Evolutionary conservation across 2,329 filamentous ascomycete species (phyloP).

Genomic region (Sclerotinia trifoliorum): DNA sequence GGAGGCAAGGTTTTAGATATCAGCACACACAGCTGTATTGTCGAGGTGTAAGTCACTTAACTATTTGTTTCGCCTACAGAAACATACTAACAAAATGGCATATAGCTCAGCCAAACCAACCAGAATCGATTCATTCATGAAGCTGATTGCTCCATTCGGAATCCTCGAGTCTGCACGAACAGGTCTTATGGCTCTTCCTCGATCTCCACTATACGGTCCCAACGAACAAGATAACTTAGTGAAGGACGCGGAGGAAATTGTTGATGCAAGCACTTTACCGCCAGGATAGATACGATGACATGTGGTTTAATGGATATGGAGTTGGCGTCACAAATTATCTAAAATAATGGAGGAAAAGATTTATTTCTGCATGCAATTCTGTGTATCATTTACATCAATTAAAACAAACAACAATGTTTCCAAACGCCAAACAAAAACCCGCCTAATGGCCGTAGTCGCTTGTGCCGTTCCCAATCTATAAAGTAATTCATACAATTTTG

Average conservation of each 20-base stretch:
- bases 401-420: neutral
- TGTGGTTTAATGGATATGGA: constrained; percentile 29
- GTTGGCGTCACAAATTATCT: constrained; percentile 28
- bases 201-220: constrained; percentile 78
- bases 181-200: constrained; percentile 93
- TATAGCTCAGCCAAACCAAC: constrained; percentile 76
- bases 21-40: constrained; percentile 97
- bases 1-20: constrained; percentile 97
- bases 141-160: constrained; percentile 89
- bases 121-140: constrained; percentile 96
- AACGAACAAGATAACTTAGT: constrained; percentile 61
- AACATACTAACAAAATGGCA: constrained; percentile 25
- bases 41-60: constrained; percentile 73
- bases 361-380: constrained; percentile 23
- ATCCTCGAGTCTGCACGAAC: constrained; percentile 95
- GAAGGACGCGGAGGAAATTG: constrained; percentile 91
- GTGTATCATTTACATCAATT: constrained; percentile 20
- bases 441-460: neutral
- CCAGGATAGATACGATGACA: constrained; percentile 63
- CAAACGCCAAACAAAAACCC: constrained; percentile 17
- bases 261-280: constrained; percentile 90
- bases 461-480: neutral
- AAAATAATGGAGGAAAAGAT: constrained; percentile 27
- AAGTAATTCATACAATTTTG: neutral
- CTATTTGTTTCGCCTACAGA: neutral